Percentiles rank a stretch among this genome's conserved stretches.
phyloP scores from a whole-genome alignment of 257 asterid genomes.

The Jaltomata sinuosa region DNA sequence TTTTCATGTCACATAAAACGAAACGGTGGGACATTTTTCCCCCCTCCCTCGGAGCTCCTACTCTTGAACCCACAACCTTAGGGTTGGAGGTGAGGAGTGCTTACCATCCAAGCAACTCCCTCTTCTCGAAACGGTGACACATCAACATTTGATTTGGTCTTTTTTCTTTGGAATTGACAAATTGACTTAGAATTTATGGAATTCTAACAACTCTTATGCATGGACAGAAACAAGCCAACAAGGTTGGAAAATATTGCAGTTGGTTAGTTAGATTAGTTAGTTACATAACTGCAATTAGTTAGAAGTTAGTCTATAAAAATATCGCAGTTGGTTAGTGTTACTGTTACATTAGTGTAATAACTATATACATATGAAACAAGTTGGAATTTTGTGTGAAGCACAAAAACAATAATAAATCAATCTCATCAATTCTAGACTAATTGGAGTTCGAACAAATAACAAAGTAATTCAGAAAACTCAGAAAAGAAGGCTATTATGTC shows the following conservation, averaged over 20 bases:
- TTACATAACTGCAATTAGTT: neutral
- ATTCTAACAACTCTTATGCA: no score
- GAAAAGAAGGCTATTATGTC: neutral
- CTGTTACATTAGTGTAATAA: neutral
- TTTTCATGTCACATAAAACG: no score
- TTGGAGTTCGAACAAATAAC: neutral
- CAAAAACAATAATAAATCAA: neutral
- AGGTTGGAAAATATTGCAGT: no score
- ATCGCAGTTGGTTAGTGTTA: neutral
- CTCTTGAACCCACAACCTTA: no score
- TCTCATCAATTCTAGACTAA: neutral
- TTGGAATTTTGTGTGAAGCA: neutral
- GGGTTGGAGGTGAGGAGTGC: no score
- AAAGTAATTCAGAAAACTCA: neutral
- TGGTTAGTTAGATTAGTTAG: neutral
- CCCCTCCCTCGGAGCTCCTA: no score
- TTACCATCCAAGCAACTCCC: no score
- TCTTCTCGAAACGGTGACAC: no score
- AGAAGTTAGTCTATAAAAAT: neutral
- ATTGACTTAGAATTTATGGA: no score
- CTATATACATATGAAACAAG: neutral
- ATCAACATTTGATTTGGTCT: neutral
- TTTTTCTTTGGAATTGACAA: no score
- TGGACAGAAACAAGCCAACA: no score
- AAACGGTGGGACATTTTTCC: no score